Evolutionary conservation across 768 basidiomycete species (phyloP), one percentile per base, ranked within the genome.

Genomic region (Amanita thiersii): DNA sequence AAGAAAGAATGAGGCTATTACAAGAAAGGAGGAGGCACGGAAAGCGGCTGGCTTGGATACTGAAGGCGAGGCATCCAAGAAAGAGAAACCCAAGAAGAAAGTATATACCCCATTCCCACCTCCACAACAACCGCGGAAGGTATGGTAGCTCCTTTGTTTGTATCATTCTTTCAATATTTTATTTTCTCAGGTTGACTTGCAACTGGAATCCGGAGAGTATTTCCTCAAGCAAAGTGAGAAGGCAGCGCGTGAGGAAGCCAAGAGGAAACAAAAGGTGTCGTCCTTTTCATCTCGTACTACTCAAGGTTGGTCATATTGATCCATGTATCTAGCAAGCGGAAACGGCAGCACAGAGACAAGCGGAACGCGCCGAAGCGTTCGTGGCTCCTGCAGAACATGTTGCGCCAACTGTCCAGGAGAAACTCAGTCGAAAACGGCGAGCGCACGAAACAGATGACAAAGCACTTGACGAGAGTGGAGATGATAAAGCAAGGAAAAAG

Each of bases 31-130:
- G 20, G 77, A 74, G 50, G 79, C 79, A 11, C 72, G 80, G 36
- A 66, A 72, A 47, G 77, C 74, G 37, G 86, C 80, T n/a, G 84
- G 81, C 3, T 53, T 84, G 15, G 70, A 71, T 11, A 57, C 66
- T n/a, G 52, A 59, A 37, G 49, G 44, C 50, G 45, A 65, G 47
- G 66, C 69, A 39, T 64, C 72, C 36, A 75, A 36, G 28, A 49
- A 52, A 37, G 46, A 49, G 37, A 62, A 79, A 52, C 68, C 66
- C 15, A 71, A 77, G 52, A 94, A 93, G 77, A 94, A 94, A 60
- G 71, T 80, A 11, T 97, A 97, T 62, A 97, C 96, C n/a, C 96
- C 96, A 1, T 99, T 98, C 77, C 96, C 96, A 26, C 96, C 96
- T 23, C 68, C 93, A 5, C 96, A 97, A 56, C 72, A 77, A 45